Conservation (phyloP, 2,329 filamentous ascomycete genomes). For the Aspergillus sergii region DNA sequence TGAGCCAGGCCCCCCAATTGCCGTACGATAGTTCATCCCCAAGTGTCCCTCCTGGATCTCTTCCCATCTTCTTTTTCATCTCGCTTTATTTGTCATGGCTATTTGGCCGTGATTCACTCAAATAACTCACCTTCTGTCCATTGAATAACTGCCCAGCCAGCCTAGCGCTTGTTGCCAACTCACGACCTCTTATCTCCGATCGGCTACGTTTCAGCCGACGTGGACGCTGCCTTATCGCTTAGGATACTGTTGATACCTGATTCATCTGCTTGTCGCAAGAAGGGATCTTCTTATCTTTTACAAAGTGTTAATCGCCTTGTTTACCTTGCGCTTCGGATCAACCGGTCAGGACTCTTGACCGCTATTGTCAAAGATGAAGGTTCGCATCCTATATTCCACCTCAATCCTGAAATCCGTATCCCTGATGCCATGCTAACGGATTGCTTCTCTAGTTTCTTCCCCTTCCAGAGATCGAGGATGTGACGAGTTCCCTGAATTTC, state of each 20-base stretch:
- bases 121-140: conserved; percentile 14
- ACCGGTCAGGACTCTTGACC: conserved; percentile 9
- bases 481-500: conserved; percentile 92
- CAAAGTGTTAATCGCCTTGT: neutral
- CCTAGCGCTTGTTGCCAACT: conserved; percentile 16
- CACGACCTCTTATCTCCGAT: conserved; percentile 45
- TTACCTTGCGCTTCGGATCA: conserved; percentile 8
- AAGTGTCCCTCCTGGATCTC: conserved; percentile 4
- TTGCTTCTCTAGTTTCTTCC: conserved; percentile 74
- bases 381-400: conserved; percentile 2
- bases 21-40: conserved; percentile 4
- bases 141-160: conserved; percentile 14
- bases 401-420: neutral
- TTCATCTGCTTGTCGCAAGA: conserved; percentile 8
- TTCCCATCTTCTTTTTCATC: conserved; percentile 16
- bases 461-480: conserved; percentile 84
- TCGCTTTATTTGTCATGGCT: conserved; percentile 21
- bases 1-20: conserved; percentile 3
- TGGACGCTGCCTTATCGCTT: conserved; percentile 16
- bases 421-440: conserved; percentile 11
- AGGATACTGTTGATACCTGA: conserved; percentile 10
- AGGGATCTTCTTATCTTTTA: neutral
- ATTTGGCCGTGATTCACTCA: conserved; percentile 10
- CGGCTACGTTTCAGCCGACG: conserved; percentile 33
- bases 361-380: conserved; percentile 23